Evolutionary conservation across 108 stramenopile species (phyloP).

Genomic region (Skeletonema potamos): DNA sequence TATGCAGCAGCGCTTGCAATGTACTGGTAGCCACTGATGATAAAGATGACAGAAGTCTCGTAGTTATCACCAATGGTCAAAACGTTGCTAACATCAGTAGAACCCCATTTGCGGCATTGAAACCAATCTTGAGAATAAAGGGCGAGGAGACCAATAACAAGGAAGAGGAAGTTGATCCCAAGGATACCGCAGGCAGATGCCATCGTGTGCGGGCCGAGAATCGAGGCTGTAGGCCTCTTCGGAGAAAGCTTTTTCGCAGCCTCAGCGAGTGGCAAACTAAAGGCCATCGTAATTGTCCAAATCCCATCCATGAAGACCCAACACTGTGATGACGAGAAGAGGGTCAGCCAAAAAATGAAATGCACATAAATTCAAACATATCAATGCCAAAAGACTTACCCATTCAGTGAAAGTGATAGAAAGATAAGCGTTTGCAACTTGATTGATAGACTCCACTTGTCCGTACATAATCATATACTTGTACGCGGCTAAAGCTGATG

Average conservation of each 20-base stretch:
- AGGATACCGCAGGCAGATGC: conserved; percentile 51
- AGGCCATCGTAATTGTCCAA: conserved; percentile 62
- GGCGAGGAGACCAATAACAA: conserved; percentile 40
- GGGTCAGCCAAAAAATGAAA: neutral
- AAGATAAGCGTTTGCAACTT: conserved; percentile 58
- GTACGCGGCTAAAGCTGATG: conserved; percentile 61
- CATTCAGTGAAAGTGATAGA: conserved; percentile 58
- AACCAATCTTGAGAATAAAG: conserved; percentile 64
- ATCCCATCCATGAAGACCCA: conserved; percentile 63
- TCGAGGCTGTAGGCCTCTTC: conserved; percentile 65
- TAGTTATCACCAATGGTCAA: conserved; percentile 53
- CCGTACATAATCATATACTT: conserved; percentile 80
- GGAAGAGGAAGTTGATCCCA: conserved; percentile 54
- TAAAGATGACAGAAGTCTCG: conserved; percentile 51
- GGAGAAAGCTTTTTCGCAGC: conserved; percentile 50
- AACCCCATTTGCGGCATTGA: conserved; percentile 63
- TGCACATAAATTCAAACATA: neutral
- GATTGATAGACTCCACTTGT: conserved; percentile 60
- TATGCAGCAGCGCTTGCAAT: conserved; percentile 56
- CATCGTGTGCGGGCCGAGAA: conserved; percentile 62
- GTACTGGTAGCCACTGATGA: conserved; percentile 66
- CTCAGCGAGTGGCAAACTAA: conserved; percentile 52
- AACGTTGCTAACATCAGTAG: conserved; percentile 45
- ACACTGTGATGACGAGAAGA: neutral
- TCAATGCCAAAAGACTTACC: neutral